These are phyloP conservation scores for Pseudisothecium myosuroides DNA, from an alignment of 225 moss, liverwort and hornwort genomes.

Conservation along the genomic window DNA sequence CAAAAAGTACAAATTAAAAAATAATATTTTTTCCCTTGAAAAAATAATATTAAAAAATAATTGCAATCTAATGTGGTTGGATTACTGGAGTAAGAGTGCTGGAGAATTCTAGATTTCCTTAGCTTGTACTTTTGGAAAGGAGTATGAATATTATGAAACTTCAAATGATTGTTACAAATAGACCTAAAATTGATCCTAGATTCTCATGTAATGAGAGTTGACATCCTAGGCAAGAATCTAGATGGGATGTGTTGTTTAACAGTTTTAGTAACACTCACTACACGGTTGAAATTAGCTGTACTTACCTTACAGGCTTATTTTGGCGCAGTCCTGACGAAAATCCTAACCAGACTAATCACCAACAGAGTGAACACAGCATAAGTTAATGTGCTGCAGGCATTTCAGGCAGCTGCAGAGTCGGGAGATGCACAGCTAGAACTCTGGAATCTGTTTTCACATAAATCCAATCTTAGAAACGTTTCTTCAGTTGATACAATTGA, in stretches of 20 bases:
- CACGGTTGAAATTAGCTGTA: not conserved
- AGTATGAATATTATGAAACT: not conserved
- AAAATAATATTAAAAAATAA: not conserved
- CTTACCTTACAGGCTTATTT: not conserved
- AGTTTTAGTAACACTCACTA: not conserved
- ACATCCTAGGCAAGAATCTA: not conserved
- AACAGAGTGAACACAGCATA: too few relatives aligned
- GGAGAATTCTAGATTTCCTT: not conserved
- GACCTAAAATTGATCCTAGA: not conserved
- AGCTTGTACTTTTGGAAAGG: not conserved
- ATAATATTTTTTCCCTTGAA: too few relatives aligned
- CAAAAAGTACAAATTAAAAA: too few relatives aligned
- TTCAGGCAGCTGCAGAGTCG: not conserved
- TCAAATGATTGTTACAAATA: not conserved
- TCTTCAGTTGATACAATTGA: not conserved
- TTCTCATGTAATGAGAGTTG: not conserved
- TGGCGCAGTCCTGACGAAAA: not conserved
- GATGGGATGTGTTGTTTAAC: not conserved
- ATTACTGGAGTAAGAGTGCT: not conserved
- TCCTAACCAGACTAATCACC: not conserved
- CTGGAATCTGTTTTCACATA: not conserved
- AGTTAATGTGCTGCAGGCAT: not conserved
- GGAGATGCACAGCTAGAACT: not conserved
- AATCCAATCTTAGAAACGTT: not conserved
- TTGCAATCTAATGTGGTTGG: not conserved